These are phyloP conservation scores for Zizania latifolia DNA, from an alignment of 176 grass and related monocot species.

Conservation along the genomic window DNA sequence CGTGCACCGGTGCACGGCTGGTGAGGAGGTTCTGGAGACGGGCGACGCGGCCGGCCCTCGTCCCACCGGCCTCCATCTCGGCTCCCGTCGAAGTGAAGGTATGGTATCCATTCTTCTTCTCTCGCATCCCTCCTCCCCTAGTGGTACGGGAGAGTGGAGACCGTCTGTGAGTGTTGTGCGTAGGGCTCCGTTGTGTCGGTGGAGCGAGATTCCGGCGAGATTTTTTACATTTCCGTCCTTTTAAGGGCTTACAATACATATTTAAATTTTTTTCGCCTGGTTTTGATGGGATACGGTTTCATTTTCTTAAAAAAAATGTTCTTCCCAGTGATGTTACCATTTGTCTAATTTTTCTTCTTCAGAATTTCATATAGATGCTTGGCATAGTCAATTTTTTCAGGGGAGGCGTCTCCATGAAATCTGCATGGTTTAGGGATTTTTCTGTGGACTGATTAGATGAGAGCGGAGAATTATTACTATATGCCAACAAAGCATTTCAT, in stretches of 20 bases:
- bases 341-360: not conserved
- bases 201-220: constrained; percentile 20
- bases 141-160: not conserved
- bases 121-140: not conserved
- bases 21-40: too few relatives aligned
- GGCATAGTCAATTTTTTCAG: constrained; percentile 17
- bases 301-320: not conserved
- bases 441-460: not conserved
- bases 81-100: not conserved
- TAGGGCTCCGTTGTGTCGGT: constrained; percentile 27
- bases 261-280: constrained; percentile 34
- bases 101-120: not conserved
- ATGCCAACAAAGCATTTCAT: constrained; percentile 6
- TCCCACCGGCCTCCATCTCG: not conserved
- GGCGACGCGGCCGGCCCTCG: not conserved
- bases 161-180: constrained; percentile 1
- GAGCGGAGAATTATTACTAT: not conserved
- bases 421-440: constrained; percentile 29
- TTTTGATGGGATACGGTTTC: not conserved
- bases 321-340: not conserved
- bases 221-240: constrained; percentile 26
- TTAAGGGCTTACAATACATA: not conserved
- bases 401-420: constrained; percentile 31
- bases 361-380: constrained; percentile 1
- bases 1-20: too few relatives aligned